phyloP scores from a whole-genome alignment of 139 green algal genomes.

The Chlorella vulgaris region DNA sequence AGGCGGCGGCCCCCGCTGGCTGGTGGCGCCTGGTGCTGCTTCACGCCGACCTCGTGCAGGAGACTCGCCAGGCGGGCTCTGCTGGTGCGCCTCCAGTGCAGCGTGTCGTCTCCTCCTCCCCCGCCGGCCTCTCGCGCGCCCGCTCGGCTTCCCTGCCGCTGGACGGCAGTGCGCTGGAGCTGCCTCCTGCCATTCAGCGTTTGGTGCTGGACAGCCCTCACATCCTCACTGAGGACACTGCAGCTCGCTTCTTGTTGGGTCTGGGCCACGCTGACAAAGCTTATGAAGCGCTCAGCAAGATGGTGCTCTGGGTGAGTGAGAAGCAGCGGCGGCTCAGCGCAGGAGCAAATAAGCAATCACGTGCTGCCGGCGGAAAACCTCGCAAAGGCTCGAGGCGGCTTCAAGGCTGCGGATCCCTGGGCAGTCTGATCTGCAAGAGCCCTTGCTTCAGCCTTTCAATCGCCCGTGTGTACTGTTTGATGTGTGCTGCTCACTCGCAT shows the following conservation, averaged over 20 bases:
- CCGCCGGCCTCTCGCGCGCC: background rate
- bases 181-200: constrained; percentile 11
- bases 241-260: constrained; percentile 16
- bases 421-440: too few relatives aligned
- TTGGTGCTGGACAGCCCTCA: background rate
- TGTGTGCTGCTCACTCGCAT: too few relatives aligned
- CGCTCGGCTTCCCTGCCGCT: background rate
- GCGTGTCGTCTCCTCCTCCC: constrained; percentile 6
- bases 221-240: background rate
- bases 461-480: too few relatives aligned
- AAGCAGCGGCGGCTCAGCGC: too few relatives aligned
- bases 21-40: constrained; percentile 21
- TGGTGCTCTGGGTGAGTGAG: constrained; percentile 16
- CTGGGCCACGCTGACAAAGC: constrained; percentile 25
- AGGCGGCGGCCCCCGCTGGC: background rate
- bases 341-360: too few relatives aligned
- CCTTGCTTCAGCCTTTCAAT: too few relatives aligned
- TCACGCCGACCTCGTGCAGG: constrained; percentile 11
- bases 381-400: too few relatives aligned
- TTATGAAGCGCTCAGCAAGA: background rate
- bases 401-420: too few relatives aligned
- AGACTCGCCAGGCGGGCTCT: background rate
- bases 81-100: background rate
- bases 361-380: too few relatives aligned
- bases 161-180: background rate